Evolutionary conservation across 306 rosid genomes (phyloP), one percentile per base, ranked within the genome.

Genomic region (Lupinus albus): DNA sequence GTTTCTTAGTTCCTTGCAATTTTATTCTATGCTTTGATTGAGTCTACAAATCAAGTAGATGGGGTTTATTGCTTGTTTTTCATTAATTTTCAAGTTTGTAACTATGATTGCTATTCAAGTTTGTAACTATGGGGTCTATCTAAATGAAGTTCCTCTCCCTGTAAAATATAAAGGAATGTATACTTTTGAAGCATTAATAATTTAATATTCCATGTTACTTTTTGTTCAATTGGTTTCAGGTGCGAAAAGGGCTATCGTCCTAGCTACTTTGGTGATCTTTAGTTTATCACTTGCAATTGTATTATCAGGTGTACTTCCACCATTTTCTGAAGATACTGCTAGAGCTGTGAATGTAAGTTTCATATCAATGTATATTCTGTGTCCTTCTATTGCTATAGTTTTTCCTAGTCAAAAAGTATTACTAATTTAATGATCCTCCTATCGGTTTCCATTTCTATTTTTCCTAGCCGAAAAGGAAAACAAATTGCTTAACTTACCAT

Each of bases 281-380:
- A 72, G 83, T 71, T 38, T 85, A 63, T 89, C 97, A 36, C 71
- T 89, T 46, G 66, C 81, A 33, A 46, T 64, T 45, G 88, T 88
- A 33, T 48, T 30, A 8, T 83, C 78, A 12, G 97, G 96, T 54
- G 66, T 81, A 1, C 72, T 84, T 66, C 97, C 92, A 21, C 89
- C 97, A 52, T 93, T 86, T 85, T 84, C 94, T 8, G 73, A 83
- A 57, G 90, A 80, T 82, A 85, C 82, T 45, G 84, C 94, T 54
- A 82, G 97, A 86, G 84, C 97, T 73, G 90, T 90, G 57, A 88
- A 93, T 61, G 97, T 93, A 81, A 79, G 85, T 80, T 56, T 74
- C 64, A 15, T n/a, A n/a, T n/a, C n/a, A n/a, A n/a, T n/a, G n/a
- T n/a, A n/a, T n/a, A n/a, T n/a, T n/a, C n/a, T n/a, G n/a, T n/a